Percentiles rank a stretch among this genome's conserved stretches.
phyloP scores from a whole-genome alignment of 2,329 filamentous ascomycete species.

The Sordariomycetes sp. region DNA sequence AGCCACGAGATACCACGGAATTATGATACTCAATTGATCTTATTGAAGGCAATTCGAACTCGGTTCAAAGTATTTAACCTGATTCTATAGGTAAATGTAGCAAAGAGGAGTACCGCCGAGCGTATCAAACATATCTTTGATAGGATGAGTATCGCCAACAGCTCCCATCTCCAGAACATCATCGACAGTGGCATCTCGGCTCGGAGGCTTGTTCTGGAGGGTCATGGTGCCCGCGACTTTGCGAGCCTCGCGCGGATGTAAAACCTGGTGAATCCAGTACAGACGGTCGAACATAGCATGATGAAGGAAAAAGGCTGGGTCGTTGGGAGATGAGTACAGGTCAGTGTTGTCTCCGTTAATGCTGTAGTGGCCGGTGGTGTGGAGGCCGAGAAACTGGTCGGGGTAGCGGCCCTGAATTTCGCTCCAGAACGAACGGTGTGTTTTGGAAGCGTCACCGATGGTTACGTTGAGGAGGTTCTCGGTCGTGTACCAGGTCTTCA shows the following conservation, averaged over 20 bases:
- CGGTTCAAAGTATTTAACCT: too few species aligned
- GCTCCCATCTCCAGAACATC: conserved; percentile 12
- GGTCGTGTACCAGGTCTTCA: conserved; percentile 1
- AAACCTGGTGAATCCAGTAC: conserved; percentile 13
- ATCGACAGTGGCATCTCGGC: conserved; percentile 9
- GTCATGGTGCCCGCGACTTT: conserved; percentile 9
- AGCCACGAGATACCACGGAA: too few species aligned
- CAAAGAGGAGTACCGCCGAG: conserved; percentile 15
- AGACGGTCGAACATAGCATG: conserved; percentile 15
- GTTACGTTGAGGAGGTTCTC: conserved; percentile 6
- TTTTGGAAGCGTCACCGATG: conserved; percentile 3
- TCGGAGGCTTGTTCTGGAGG: conserved; percentile 8
- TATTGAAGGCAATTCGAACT: too few species aligned
- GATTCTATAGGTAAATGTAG: conserved; percentile 16
- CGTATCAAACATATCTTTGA: conserved; percentile 12
- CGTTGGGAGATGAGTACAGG: conserved; percentile 16
- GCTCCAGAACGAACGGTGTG: conserved; percentile 10
- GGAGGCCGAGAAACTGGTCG: conserved; percentile 16
- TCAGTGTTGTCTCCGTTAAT: conserved; percentile 22
- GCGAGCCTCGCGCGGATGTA: conserved; percentile 7
- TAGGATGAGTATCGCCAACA: conserved; percentile 8
- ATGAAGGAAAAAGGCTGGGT: conserved; percentile 16
- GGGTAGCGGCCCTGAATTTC: conserved; percentile 19
- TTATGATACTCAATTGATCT: too few species aligned
- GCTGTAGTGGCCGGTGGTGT: conserved; percentile 22